Base-by-base conservation (phyloP, 2,329 filamentous ascomycete species). In the Emmonsiellopsis sp. region DNA sequence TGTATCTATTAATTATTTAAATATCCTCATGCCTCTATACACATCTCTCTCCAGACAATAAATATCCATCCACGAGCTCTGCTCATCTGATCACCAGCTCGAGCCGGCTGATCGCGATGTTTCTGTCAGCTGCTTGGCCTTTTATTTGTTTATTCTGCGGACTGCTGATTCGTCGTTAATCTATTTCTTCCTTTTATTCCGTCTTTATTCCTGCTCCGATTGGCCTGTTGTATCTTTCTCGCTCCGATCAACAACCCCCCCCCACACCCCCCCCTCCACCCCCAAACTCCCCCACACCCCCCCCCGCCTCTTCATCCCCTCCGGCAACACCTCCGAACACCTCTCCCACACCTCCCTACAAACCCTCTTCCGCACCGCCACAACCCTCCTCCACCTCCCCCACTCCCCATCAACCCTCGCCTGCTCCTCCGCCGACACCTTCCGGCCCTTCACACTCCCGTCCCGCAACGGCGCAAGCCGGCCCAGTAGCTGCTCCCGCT, bases 251-350 rank as follows among this genome's bases (percentile, higher is more conserved):
- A 13, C 21, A 27, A 14, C 14, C 14, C 14, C 55, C 55, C 46
- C 65, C 57, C 64, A 60, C 53, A 66, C 56, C 50, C 50, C 54
- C 13, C 68, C 69, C 60, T 71, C 69, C 43, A 72, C 60, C 51
- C 69, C 69, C 54, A 72, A 55, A 46, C 63, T 63, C 56, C 71
- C 80, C 73, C 77, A 78, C 39, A 81, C 58, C 58, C 79, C 76
- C 51, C 70, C 72, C 56, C 63, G 70, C 21, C 61, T 69, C 65
- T 76, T 45, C n/a, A 55, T 74, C 43, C 67, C 69, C 53, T 78
- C 76, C 34, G 73, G 68, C 57, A 81, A 55, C 33, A 68, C 61
- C 44, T 76, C 77, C 54, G 71, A 71, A 57, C 79, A 74, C 53
- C 66, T 61, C 49, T 58, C 66, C 79, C 79, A 82, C 59, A 81